These are phyloP conservation scores for Apiospora saccharicola DNA, from an alignment of 2,329 filamentous ascomycete genomes.

Conservation along the genomic window DNA sequence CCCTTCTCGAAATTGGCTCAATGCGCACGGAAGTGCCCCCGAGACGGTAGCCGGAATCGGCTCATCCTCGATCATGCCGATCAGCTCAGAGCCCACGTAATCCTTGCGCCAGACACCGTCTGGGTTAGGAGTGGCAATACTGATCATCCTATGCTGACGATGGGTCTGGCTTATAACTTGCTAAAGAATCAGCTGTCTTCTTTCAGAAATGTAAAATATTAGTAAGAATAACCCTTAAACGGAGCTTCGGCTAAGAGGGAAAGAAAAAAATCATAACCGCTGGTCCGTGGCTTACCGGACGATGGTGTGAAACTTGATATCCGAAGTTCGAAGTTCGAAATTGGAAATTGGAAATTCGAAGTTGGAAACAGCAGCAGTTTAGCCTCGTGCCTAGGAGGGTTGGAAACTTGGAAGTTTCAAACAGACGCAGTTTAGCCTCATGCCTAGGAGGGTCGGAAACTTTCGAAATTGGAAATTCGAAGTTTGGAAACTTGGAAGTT, in stretches of 20 bases:
- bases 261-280: neutral
- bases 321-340: neutral
- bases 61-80: too few species aligned
- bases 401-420: neutral
- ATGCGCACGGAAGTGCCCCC: too few species aligned
- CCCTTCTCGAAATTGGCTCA: too few species aligned
- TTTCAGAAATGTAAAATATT: neutral
- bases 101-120: too few species aligned
- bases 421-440: neutral
- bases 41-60: too few species aligned
- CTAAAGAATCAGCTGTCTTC: neutral
- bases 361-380: too few species aligned
- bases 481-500: neutral
- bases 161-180: too few species aligned
- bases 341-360: neutral
- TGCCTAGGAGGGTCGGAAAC: neutral
- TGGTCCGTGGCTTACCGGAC: neutral
- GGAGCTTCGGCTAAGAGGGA: neutral
- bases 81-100: too few species aligned
- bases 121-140: too few species aligned
- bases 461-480: neutral
- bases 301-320: neutral
- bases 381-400: too few species aligned
- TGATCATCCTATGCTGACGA: too few species aligned
- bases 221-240: neutral